Base-by-base conservation (phyloP, 768 basidiomycete genomes). In the Rhodotorula diobovata region DNA sequence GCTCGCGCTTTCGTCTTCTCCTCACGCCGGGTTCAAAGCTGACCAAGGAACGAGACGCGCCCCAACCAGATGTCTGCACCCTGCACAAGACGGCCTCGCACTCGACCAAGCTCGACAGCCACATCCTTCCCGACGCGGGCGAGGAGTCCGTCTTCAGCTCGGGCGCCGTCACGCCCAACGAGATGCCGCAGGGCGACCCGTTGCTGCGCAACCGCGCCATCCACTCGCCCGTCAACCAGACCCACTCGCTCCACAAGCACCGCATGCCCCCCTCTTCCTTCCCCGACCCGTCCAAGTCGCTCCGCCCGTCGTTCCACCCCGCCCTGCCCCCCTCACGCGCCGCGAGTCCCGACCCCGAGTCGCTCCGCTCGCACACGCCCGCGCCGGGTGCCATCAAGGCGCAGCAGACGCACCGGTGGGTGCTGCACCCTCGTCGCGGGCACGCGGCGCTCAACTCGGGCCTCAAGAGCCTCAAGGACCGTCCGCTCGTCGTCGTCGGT, bases 371-470 rank as follows among this genome's bases (percentile, higher is more conserved):
- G 28, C 58, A 59, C 58, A 30, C n/a, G 28, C 58, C 58, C 7
- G 58, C 37, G 14, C 41, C 58, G 39, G 39, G 28, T n/a, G n/a
- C 58, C 39, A 59, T 45, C 41, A n/a, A 4, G 50, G 35, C 43
- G 51, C 34, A 35, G 35, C 70, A 67, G 46, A 64, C 55, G 39
- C 72, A 71, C 74, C 68, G 64, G 82, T 99, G 95, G 95, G 85
- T 86, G 28, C 82, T 99, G 11, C 81, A 85, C 3, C 86, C 88
- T 3, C 85, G 95, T 51, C 88, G 92, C 73, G 94, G 93, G 28
- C 96, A 98, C 79, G 86, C 91, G 16, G 95, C 95, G 20, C 93
- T 98, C 90, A 89, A 93, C 70, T 90, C 89, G 56, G 95, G 95
- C 43, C 93, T 97, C 78, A 87, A 88, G 63, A 90, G 89, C 20